A percentile compares a stretch with the other conserved stretches of the same genome.
phyloP scores from a whole-genome alignment of 768 basidiomycete genomes.

The Tulasnella calospora region DNA sequence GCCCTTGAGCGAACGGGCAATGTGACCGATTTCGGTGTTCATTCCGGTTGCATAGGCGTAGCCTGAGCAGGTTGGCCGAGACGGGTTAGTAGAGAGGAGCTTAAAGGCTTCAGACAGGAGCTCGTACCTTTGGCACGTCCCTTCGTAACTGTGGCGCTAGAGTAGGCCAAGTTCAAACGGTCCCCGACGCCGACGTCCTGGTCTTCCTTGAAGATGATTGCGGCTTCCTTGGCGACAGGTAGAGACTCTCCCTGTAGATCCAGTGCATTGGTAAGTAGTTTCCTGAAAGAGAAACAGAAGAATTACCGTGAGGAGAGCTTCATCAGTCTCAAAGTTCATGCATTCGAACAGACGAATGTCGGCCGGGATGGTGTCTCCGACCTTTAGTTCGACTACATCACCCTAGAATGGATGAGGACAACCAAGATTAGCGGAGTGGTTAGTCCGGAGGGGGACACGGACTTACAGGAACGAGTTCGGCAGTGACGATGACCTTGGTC shows the following conservation, averaged over 20 bases:
- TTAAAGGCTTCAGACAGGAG: background rate
- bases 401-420: slow-evolving; percentile 42
- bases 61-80: background rate
- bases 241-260: slow-evolving; percentile 42
- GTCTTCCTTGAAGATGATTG: slow-evolving; percentile 42
- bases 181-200: slow-evolving; percentile 23
- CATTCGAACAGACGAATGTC: slow-evolving; percentile 45
- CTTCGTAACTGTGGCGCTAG: slow-evolving; percentile 42
- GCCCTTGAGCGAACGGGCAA: slow-evolving; percentile 39
- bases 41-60: slow-evolving; percentile 42
- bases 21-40: slow-evolving; percentile 33
- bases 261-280: slow-evolving; percentile 38
- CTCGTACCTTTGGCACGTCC: slow-evolving; percentile 37
- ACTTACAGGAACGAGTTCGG: slow-evolving; percentile 42
- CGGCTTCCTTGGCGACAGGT: slow-evolving; percentile 48
- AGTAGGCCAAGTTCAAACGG: slow-evolving; percentile 37
- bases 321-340: slow-evolving; percentile 57
- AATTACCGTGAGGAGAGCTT: slow-evolving; percentile 53
- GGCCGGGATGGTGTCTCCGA: slow-evolving; percentile 50
- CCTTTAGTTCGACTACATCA: slow-evolving; percentile 68
- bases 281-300: background rate
- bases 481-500: slow-evolving; percentile 42
- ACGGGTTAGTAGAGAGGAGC: background rate
- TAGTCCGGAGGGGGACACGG: background rate
- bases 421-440: background rate